Evolutionary conservation across 2,329 filamentous ascomycete species (phyloP).

Genomic region (Mycogone perniciosa): DNA sequence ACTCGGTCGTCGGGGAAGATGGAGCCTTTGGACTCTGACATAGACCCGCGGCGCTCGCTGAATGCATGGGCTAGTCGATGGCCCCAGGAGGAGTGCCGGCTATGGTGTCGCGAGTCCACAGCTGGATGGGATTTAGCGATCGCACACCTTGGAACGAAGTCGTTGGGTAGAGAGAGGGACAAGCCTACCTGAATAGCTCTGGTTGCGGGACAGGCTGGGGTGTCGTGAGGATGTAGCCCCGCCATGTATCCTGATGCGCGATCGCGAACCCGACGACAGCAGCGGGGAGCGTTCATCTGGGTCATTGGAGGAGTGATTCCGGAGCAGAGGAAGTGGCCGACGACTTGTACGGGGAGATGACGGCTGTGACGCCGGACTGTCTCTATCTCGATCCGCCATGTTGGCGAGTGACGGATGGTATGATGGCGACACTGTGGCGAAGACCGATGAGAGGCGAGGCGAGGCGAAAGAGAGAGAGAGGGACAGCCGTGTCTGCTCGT

Average conservation of each 20-base stretch:
- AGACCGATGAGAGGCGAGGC: not conserved
- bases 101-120: constrained; percentile 43
- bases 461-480: too few relatives aligned
- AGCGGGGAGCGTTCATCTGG: constrained; percentile 41
- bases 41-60: constrained; percentile 41
- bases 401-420: not conserved
- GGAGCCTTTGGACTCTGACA: constrained; percentile 59
- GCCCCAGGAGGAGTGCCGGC: constrained; percentile 52
- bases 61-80: constrained; percentile 58
- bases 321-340: constrained; percentile 21
- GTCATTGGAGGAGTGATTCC: constrained; percentile 24
- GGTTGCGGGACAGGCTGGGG: constrained; percentile 30
- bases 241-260: constrained; percentile 37
- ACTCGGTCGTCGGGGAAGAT: constrained; percentile 76
- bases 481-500: too few relatives aligned
- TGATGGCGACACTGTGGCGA: not conserved
- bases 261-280: constrained; percentile 32
- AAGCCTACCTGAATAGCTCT: constrained; percentile 38
- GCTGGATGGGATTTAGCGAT: constrained; percentile 7
- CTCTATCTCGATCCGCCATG: constrained; percentile 28
- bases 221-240: constrained; percentile 23
- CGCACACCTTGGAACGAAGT: not conserved
- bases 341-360: constrained; percentile 28
- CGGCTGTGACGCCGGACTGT: constrained; percentile 25
- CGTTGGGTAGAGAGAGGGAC: not conserved